phyloP scores from a whole-genome alignment of 768 basidiomycete genomes.

The Collybiopsis luxurians region DNA sequence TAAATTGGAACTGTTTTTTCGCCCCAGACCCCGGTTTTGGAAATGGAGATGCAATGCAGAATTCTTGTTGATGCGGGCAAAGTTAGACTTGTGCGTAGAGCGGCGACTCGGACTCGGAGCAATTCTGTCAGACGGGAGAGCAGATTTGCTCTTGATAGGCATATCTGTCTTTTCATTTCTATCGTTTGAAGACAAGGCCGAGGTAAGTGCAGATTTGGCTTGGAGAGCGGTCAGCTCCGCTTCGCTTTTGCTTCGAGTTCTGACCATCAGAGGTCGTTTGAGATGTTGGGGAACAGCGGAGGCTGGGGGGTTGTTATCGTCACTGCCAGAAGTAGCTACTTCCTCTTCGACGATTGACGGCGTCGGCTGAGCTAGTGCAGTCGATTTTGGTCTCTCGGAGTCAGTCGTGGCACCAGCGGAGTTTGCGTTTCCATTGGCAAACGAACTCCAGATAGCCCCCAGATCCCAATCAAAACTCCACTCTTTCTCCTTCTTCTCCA shows the following conservation, averaged over 20 bases:
- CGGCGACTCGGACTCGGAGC: background rate
- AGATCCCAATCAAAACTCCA: conserved; percentile 1
- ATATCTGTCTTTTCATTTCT: background rate
- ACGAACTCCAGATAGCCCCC: conserved; percentile 4
- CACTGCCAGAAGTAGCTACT: conserved; percentile 12
- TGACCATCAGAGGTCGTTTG: conserved; percentile 30
- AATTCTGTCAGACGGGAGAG: background rate
- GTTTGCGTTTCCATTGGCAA: conserved; percentile 13
- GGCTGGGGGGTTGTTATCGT: background rate
- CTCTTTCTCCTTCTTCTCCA: conserved; percentile 18
- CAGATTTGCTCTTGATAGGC: background rate
- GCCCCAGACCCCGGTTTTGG: background rate
- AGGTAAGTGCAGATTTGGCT: conserved; percentile 6
- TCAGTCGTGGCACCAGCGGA: conserved; percentile 13
- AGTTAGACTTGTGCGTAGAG: background rate
- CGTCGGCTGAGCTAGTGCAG: background rate
- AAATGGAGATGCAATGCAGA: background rate
- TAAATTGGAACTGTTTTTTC: background rate
- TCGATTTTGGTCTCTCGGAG: background rate
- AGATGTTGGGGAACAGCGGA: background rate
- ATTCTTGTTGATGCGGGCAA: background rate
- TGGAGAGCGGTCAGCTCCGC: conserved; percentile 40
- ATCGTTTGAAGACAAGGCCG: background rate
- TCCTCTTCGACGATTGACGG: conserved; percentile 10
- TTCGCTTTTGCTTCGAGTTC: conserved; percentile 60